phyloP scores from a whole-genome alignment of 2,329 filamentous ascomycete species.

The Passalora sequoiae region DNA sequence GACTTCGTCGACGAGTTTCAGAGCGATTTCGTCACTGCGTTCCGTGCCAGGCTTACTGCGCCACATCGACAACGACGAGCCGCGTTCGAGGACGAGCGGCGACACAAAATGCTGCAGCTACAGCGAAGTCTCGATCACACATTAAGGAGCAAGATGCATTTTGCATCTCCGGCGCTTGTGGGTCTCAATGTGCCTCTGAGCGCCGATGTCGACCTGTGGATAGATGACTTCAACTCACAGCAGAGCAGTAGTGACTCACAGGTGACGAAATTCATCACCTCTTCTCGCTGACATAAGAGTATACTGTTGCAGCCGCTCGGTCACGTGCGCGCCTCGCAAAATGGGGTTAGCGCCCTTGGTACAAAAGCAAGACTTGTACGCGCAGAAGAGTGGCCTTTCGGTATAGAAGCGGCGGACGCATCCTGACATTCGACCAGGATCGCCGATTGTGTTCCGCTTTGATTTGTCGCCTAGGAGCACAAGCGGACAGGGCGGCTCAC shows the following conservation, averaged over 20 bases:
- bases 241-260: background rate
- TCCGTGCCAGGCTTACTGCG: conserved; percentile 1
- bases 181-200: conserved; percentile 1
- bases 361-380: too few relatives aligned
- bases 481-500: background rate
- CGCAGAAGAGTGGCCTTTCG: too few relatives aligned
- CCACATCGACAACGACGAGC: background rate
- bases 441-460: too few relatives aligned
- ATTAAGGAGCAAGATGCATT: conserved; percentile 1
- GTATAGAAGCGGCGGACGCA: too few relatives aligned
- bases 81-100: background rate
- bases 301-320: too few relatives aligned
- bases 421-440: too few relatives aligned
- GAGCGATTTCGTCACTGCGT: background rate
- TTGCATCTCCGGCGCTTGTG: conserved; percentile 3
- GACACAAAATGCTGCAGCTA: background rate
- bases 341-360: too few relatives aligned
- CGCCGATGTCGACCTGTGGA: conserved; percentile 6
- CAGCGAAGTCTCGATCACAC: background rate
- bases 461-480: too few relatives aligned
- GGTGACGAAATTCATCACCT: background rate
- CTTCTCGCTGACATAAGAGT: too few relatives aligned
- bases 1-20: background rate
- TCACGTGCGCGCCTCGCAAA: too few relatives aligned
- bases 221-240: background rate